phyloP scores from a whole-genome alignment of 1,139 yeast genomes.

The Wickerhamiella infanticola region DNA sequence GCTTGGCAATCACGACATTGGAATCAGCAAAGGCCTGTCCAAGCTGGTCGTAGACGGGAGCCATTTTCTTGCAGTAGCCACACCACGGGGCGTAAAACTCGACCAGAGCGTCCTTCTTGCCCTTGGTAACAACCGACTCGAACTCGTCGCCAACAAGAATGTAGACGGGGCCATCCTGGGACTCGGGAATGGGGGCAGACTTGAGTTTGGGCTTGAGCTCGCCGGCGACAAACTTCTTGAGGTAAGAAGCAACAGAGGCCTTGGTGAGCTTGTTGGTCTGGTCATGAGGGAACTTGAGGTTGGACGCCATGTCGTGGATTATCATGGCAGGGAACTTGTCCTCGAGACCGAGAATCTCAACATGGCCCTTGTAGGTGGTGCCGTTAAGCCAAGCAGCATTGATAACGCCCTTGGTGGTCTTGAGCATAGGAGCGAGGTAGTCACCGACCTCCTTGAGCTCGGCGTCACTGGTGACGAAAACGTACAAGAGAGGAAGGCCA shows the following conservation, averaged over 20 bases:
- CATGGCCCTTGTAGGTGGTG: slow-evolving; percentile 68
- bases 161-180: slow-evolving; percentile 55
- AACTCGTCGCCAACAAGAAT: slow-evolving; percentile 79
- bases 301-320: slow-evolving; percentile 53
- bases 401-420: slow-evolving; percentile 60
- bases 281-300: slow-evolving; percentile 61
- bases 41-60: slow-evolving; percentile 82
- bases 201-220: slow-evolving; percentile 58
- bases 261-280: slow-evolving; percentile 32
- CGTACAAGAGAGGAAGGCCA: slow-evolving; percentile 69
- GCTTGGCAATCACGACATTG: slow-evolving; percentile 56
- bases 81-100: slow-evolving; percentile 99
- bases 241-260: slow-evolving; percentile 40
- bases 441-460: slow-evolving; percentile 44
- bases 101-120: slow-evolving; percentile 70
- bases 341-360: slow-evolving; percentile 72
- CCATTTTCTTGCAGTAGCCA: slow-evolving; percentile 94
- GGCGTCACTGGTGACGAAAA: slow-evolving; percentile 59
- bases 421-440: slow-evolving; percentile 47
- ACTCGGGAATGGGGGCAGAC: slow-evolving; percentile 69
- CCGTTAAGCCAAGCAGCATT: slow-evolving; percentile 88
- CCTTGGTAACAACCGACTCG: slow-evolving; percentile 50
- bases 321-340: slow-evolving; percentile 83
- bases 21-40: slow-evolving; percentile 40
- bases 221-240: slow-evolving; percentile 49